Conservation (phyloP, 345 rosid species). For the Trapa bicornis region DNA sequence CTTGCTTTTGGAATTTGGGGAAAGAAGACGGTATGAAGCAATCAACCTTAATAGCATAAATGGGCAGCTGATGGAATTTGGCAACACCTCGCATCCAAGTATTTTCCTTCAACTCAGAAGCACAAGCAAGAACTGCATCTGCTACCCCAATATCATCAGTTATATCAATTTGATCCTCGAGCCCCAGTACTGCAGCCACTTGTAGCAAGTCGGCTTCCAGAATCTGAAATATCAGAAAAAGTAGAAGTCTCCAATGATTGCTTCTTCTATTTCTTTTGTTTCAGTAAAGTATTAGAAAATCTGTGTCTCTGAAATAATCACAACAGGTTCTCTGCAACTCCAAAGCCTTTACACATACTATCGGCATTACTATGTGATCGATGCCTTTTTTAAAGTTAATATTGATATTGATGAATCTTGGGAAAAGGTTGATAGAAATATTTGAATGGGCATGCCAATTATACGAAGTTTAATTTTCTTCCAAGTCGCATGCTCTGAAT, state of each 20-base stretch:
- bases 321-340: neutral
- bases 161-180: constrained; percentile 54
- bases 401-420: neutral
- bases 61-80: constrained; percentile 61
- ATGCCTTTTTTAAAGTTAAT: too few relatives aligned
- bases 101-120: constrained; percentile 64
- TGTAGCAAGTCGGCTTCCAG: constrained; percentile 75
- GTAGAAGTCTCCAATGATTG: neutral
- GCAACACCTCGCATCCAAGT: constrained; percentile 80
- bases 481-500: too few relatives aligned
- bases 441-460: neutral
- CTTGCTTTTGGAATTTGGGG: neutral
- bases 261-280: neutral
- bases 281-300: neutral
- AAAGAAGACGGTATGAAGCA: neutral
- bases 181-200: constrained; percentile 88
- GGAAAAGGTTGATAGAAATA: neutral
- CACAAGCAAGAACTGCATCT: constrained; percentile 70
- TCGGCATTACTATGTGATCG: neutral
- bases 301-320: neutral
- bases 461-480: neutral
- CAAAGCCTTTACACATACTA: neutral
- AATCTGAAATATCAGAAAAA: constrained; percentile 29
- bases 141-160: constrained; percentile 80
- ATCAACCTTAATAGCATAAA: constrained; percentile 67